Evolutionary conservation across 345 rosid genomes (phyloP).

Genomic region (Acer campestre): DNA sequence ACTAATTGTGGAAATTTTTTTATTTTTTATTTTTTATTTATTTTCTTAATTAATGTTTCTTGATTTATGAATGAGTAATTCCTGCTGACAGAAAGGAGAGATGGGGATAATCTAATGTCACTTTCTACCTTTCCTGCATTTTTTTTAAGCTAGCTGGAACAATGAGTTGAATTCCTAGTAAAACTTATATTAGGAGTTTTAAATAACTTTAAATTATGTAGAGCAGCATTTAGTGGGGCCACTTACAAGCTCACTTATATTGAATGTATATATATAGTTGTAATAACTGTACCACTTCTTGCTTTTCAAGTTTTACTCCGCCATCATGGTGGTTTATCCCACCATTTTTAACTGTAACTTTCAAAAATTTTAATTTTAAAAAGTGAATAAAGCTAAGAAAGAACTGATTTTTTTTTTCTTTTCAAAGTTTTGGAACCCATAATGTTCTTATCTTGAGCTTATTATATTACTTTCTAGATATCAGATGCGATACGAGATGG

Average conservation of each 20-base stretch:
- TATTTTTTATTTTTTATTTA: neutral
- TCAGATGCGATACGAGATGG: constrained; percentile 99
- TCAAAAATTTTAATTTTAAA: neutral
- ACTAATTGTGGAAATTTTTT: neutral
- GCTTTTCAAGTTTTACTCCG: too few species aligned
- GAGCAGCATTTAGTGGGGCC: too few species aligned
- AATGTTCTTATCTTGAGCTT: constrained; percentile 30
- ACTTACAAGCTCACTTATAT: too few species aligned
- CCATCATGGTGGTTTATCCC: neutral
- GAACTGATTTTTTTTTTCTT: neutral
- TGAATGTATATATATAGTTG: too few species aligned
- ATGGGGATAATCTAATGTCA: neutral
- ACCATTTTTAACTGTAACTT: neutral
- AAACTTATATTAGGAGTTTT: neutral
- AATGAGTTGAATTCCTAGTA: neutral
- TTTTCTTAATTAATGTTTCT: neutral
- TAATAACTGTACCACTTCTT: too few species aligned
- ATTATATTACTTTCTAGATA: constrained; percentile 60
- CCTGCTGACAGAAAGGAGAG: neutral
- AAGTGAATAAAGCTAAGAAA: constrained; percentile 1
- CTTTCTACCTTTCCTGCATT: neutral
- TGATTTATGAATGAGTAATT: neutral
- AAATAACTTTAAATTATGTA: too few species aligned
- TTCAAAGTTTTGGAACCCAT: neutral
- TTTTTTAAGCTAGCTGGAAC: neutral